phyloP scores from a whole-genome alignment of 805 yeast genomes.

The Ogataea siamensis region DNA sequence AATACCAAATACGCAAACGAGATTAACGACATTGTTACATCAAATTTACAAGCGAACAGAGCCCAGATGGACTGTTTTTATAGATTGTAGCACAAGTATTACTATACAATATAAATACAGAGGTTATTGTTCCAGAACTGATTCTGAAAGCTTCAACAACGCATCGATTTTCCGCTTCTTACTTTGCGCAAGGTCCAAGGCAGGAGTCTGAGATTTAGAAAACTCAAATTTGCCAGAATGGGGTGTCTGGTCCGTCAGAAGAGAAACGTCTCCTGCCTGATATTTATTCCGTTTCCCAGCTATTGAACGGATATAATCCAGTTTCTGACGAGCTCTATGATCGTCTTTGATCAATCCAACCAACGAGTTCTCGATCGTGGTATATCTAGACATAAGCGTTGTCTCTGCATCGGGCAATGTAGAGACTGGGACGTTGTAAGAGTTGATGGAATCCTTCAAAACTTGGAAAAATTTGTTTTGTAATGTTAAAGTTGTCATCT shows the following conservation, averaged over 20 bases:
- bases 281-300: slow-evolving; percentile 7
- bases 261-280: slow-evolving; percentile 12
- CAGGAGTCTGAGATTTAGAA: slow-evolving; percentile 2
- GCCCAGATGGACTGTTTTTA: slow-evolving; percentile 31
- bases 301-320: slow-evolving; percentile 16
- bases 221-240: slow-evolving; percentile 13
- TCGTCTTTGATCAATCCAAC: slow-evolving; percentile 13
- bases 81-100: slow-evolving; percentile 7
- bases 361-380: slow-evolving; percentile 18
- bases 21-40: slow-evolving; percentile 20
- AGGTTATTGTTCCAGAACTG: slow-evolving; percentile 19
- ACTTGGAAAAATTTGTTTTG: slow-evolving; percentile 4
- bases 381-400: slow-evolving; percentile 18
- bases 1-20: slow-evolving; percentile 17
- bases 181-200: slow-evolving; percentile 2
- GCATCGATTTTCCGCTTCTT: slow-evolving; percentile 19
- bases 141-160: slow-evolving; percentile 28
- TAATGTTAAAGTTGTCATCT: slow-evolving; percentile 5
- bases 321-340: slow-evolving; percentile 7
- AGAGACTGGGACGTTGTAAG: slow-evolving; percentile 2
- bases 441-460: not conserved
- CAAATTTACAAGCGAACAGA: slow-evolving; percentile 23
- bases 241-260: slow-evolving; percentile 9
- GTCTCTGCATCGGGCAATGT: slow-evolving; percentile 16
- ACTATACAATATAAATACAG: slow-evolving; percentile 11